Conservation (phyloP, 306 rosid species). For the Glycyrrhiza uralensis region DNA sequence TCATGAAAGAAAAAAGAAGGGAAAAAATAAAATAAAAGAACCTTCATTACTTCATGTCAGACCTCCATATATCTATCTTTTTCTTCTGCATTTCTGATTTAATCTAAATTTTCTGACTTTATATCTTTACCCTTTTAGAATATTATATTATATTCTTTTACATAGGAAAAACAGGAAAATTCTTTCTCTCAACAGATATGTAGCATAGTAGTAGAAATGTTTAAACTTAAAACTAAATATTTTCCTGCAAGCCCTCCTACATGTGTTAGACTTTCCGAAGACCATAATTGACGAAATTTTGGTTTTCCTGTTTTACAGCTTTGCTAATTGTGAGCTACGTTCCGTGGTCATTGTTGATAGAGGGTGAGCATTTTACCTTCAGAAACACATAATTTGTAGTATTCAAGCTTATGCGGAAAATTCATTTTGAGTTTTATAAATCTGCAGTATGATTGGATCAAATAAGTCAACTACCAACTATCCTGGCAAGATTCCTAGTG, state of each 20-base stretch:
- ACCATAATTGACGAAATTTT: constrained; percentile 15
- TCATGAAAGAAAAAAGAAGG: neutral
- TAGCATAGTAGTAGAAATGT: neutral
- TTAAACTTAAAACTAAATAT: neutral
- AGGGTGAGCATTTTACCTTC: constrained; percentile 43
- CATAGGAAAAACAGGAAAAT: neutral
- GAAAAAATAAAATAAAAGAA: neutral
- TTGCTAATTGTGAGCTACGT: constrained; percentile 79
- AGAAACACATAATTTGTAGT: neutral
- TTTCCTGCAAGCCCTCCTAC: neutral
- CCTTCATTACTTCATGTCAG: neutral
- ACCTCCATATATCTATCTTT: neutral
- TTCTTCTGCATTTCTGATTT: neutral
- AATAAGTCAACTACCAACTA: constrained; percentile 56
- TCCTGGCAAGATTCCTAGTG: constrained; percentile 64
- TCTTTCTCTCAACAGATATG: neutral
- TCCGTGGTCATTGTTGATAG: constrained; percentile 67
- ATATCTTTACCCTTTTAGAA: neutral
- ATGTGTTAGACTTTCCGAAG: neutral
- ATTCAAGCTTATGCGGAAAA: neutral
- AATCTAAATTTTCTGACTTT: neutral
- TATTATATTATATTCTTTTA: neutral
- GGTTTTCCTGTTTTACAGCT: constrained; percentile 47
- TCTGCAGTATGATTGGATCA: constrained; percentile 60
- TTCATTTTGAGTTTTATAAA: neutral